Base-by-base conservation (phyloP, 352 stramenopile genomes). In the Phytophthora chlamydospora region DNA sequence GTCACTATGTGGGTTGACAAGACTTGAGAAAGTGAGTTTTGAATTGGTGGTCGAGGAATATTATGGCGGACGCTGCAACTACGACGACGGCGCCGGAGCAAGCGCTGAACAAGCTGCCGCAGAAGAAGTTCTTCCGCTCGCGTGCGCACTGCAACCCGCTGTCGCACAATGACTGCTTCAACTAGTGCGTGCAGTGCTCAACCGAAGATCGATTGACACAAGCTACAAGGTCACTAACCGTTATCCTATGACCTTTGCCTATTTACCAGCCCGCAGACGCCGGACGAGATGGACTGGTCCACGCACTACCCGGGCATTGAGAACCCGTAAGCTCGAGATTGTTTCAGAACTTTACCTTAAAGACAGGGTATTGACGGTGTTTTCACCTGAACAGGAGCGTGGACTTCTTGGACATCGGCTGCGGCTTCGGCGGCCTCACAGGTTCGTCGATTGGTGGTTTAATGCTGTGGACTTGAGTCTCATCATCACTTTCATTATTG, bases 101-200 rank as follows among this genome's bases (percentile, higher is more conserved):
- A 69, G 55, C 65, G 51, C 46, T 73, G 38, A 56, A 48, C 47
- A 89, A 83, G 58, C 68, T 76, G 50, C 89, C 90, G 43, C 87
- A 98, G 80, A 99, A 99, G 77, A 98, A 98, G 73, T 98, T 97
- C 71, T 99, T 98, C 75, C 90, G 97, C 38, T 95, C 89, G 72
- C 88, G 97, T 32, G 97, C 97, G 16, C 97, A 99, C 73, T 98
- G 93, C 78, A 99, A 99, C 75, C 97, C 97, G 31, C 77, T 99
- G 31, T 98, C 90, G 17, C 93, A 98, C 76, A 99, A 98, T 78
- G 94, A 99, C 76, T 88, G 83, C 43, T 98, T 98, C 59, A 78
- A 96, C 48, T 98, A 98, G 85, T 94, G 71, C 65, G 84, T 81
- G 6, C 11, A 5, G 12, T 49, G 8, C 8, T 2, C 16, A 10